These are phyloP conservation scores for Inga laurina DNA, from an alignment of 306 rosid genomes.

Conservation along the genomic window DNA sequence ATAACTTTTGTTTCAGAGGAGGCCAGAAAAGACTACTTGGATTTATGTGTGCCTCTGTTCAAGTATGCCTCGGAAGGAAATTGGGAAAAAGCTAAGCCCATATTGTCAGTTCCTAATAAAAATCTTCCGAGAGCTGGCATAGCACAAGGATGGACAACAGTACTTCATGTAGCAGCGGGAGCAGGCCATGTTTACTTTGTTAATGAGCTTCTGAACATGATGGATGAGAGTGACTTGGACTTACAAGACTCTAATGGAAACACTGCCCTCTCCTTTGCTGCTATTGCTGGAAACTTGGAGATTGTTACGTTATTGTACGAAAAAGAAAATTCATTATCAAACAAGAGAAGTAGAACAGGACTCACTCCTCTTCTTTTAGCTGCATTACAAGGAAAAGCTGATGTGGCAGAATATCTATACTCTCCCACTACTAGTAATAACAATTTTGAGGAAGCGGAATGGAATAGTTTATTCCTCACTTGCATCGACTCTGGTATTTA, in stretches of 20 bases:
- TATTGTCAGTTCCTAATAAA: no score
- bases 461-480: no score
- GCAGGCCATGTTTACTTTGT: background rate
- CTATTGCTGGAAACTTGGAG: conserved; percentile 9
- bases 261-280: conserved; percentile 41
- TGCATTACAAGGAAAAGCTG: conserved; percentile 25
- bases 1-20: conserved; percentile 19
- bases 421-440: no score
- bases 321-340: background rate
- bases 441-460: no score
- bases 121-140: conserved; percentile 20
- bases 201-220: background rate
- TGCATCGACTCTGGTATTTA: no score
- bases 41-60: conserved; percentile 38
- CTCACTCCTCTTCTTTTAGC: conserved; percentile 3
- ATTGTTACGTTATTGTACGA: background rate
- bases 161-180: conserved; percentile 31
- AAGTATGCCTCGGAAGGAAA: conserved; percentile 30
- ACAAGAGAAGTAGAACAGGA: background rate
- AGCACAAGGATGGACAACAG: conserved; percentile 14
- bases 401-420: conserved; percentile 23
- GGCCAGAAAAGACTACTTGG: background rate
- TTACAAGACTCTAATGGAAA: conserved; percentile 28
- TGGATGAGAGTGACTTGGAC: background rate
- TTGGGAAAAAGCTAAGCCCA: conserved; percentile 1